Base-by-base conservation (phyloP, 2,329 filamentous ascomycete species). In the Aureobasidium sp. region DNA sequence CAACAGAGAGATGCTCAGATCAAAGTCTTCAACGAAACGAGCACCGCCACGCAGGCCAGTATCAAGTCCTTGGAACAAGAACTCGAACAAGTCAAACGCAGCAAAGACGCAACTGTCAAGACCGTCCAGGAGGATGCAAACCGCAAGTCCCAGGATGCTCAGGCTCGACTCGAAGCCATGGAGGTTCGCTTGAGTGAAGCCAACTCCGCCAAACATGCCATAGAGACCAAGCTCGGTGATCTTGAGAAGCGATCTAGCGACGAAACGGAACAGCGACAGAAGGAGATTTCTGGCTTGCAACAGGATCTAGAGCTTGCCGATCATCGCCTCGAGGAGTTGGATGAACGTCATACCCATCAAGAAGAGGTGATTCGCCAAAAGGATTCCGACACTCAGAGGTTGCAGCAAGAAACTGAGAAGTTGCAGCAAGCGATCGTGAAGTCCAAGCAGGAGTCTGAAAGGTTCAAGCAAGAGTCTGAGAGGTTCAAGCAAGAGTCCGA, bases 111-210 rank as follows among this genome's bases (percentile, higher is more conserved):
- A 20, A 51, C 23, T 31, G 16, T 36, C 31, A 48, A 31, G 16
- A 18, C 58, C 16, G 9, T 20, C 10, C 13, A 53, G 25, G 59
- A 62, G 20, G 13, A 51, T 31, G 36, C 27, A 23, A 20, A 16
- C 25, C 59, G 36, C 25, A 43, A 33, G 38, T 42, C 47, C 11
- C 47, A 53, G 43, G 31, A 51, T 16, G 36, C 59, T 4, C 18
- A 53, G 27, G 27, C 31, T 11, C 47, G 29, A n/a, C 20, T 53
- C 36, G 43, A 53, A 43, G 27, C 25, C 20, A 23, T 33, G 33
- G 47, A 62, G 27, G 18, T 9, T 16, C 47, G 27, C 20, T 25
- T 62, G 47, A 42, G 6, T n/a, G 60, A 64, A 47, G 60, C n/a
- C 29, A 31, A 47, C 27, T 54, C 60, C n/a, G 38, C 38, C n/a